Percentiles rank a stretch among this genome's conserved stretches.
Conservation (phyloP, 257 asterid genomes). For the Voacanga thouarsii region DNA sequence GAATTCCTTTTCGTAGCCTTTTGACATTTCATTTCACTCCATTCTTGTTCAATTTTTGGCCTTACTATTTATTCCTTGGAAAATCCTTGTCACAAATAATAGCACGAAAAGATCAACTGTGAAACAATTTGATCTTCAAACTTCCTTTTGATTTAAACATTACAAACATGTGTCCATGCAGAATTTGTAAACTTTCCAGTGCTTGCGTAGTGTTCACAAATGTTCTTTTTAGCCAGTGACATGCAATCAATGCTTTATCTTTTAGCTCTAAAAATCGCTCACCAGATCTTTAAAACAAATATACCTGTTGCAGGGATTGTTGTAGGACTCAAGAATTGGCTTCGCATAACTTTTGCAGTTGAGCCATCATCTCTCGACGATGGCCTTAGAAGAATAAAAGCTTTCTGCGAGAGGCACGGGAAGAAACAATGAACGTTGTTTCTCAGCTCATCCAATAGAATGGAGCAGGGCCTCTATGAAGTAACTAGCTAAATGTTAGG, state of each 20-base stretch:
- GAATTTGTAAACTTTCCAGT: too few relatives aligned
- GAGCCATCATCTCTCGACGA: conserved; percentile 69
- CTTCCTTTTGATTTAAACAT: too few relatives aligned
- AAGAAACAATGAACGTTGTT: conserved; percentile 50
- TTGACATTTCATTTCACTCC: background rate
- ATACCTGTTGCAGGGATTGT: conserved; percentile 47
- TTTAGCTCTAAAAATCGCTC: background rate
- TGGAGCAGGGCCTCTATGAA: background rate
- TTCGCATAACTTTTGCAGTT: conserved; percentile 62
- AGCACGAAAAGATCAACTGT: too few relatives aligned
- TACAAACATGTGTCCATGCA: too few relatives aligned
- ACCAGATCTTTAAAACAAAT: background rate
- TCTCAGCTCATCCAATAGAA: background rate
- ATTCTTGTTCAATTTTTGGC: background rate
- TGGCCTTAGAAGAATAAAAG: conserved; percentile 54
- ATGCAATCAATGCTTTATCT: background rate
- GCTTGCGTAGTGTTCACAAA: too few relatives aligned
- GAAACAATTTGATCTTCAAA: too few relatives aligned
- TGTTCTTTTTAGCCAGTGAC: too few relatives aligned
- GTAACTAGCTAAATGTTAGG: too few relatives aligned
- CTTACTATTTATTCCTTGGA: background rate
- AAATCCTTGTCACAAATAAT: background rate
- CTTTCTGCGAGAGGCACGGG: conserved; percentile 58
- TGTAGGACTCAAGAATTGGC: conserved; percentile 77
- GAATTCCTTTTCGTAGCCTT: background rate